These are phyloP conservation scores for Dactylella cylindrospora DNA, from an alignment of 2,329 filamentous ascomycete species.

Conservation along the genomic window DNA sequence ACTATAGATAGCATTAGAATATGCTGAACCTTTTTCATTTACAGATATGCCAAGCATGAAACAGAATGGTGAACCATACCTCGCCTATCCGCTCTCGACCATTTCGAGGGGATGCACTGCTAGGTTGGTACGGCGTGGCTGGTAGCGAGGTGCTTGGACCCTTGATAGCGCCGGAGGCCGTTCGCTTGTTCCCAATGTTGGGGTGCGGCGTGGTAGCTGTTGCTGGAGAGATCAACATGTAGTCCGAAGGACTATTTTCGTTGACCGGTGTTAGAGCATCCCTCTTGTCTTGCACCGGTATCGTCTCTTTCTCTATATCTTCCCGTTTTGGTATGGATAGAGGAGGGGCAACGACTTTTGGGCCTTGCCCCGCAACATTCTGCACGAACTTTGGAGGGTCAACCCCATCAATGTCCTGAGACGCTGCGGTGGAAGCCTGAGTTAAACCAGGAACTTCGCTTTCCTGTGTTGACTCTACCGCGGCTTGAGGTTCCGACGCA, in stretches of 20 bases:
- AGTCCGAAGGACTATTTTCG: slow-evolving; percentile 6
- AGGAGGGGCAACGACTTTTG: slow-evolving; percentile 14
- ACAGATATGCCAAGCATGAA: not conserved
- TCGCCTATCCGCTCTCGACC: slow-evolving; percentile 43
- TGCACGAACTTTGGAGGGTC: not conserved
- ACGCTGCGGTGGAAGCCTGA: not conserved
- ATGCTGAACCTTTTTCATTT: slow-evolving; percentile 4
- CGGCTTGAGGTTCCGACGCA: not conserved
- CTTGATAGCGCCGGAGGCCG: slow-evolving; percentile 39
- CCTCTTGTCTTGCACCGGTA: slow-evolving; percentile 2
- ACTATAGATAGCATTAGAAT: slow-evolving; percentile 28
- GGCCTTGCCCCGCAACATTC: not conserved
- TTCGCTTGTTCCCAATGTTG: slow-evolving; percentile 35
- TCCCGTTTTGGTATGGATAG: slow-evolving; percentile 21
- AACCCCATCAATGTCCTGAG: too few relatives aligned
- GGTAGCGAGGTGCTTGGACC: slow-evolving; percentile 33
- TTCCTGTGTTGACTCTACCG: slow-evolving; percentile 1
- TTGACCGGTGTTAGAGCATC: slow-evolving; percentile 17
- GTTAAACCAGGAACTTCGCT: not conserved
- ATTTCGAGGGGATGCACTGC: slow-evolving; percentile 28
- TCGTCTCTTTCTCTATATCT: not conserved
- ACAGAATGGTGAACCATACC: slow-evolving; percentile 29
- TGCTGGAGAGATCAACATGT: slow-evolving; percentile 28
- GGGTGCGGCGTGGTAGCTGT: slow-evolving; percentile 19
- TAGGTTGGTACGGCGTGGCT: slow-evolving; percentile 37